A percentile compares a stretch with the other conserved stretches of the same genome.
Conservation (phyloP, 2,329 filamentous ascomycete genomes). For the Penicillium sp. region DNA sequence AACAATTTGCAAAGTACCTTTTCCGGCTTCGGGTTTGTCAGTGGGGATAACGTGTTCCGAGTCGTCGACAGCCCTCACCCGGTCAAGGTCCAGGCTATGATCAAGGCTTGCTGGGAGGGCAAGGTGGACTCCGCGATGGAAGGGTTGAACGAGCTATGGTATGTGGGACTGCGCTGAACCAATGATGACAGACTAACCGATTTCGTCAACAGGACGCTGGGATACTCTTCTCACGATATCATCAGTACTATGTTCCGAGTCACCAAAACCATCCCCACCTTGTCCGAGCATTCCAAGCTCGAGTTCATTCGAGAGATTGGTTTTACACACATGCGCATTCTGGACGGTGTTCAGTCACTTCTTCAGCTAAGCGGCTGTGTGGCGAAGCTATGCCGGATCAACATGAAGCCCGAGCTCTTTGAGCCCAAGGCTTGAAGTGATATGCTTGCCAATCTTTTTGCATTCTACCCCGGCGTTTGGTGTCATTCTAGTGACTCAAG, state of each 20-base stretch:
- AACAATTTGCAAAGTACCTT: constrained; percentile 95
- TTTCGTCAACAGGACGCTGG: constrained; percentile 62
- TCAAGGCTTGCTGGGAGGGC: constrained; percentile 93
- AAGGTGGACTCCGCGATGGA: constrained; percentile 87
- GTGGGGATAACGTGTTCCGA: constrained; percentile 94
- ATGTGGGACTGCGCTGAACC: constrained; percentile 21
- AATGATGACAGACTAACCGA: constrained; percentile 1
- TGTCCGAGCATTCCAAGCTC: constrained; percentile 92
- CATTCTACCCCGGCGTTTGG: constrained; percentile 32
- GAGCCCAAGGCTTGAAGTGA: constrained; percentile 38
- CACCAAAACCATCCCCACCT: constrained; percentile 86
- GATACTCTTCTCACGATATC: constrained; percentile 98
- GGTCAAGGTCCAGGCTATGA: constrained; percentile 97
- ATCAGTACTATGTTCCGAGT: constrained; percentile 99
- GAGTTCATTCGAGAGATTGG: constrained; percentile 99
- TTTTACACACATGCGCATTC: constrained; percentile 97
- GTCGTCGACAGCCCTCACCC: constrained; percentile 97
- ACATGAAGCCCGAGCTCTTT: constrained; percentile 91
- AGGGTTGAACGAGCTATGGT: constrained; percentile 85
- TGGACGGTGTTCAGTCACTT: constrained; percentile 96
- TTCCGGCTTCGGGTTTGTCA: constrained; percentile 96
- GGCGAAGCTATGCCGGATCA: constrained; percentile 86
- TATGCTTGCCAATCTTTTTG: constrained; percentile 5
- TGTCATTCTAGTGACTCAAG: constrained; percentile 11
- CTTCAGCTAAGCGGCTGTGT: constrained; percentile 92